A percentile compares a stretch with the other conserved stretches of the same genome.
These are phyloP conservation scores for Baeospora myosura DNA, from an alignment of 1,284 basidiomycete genomes.

Conservation along the genomic window DNA sequence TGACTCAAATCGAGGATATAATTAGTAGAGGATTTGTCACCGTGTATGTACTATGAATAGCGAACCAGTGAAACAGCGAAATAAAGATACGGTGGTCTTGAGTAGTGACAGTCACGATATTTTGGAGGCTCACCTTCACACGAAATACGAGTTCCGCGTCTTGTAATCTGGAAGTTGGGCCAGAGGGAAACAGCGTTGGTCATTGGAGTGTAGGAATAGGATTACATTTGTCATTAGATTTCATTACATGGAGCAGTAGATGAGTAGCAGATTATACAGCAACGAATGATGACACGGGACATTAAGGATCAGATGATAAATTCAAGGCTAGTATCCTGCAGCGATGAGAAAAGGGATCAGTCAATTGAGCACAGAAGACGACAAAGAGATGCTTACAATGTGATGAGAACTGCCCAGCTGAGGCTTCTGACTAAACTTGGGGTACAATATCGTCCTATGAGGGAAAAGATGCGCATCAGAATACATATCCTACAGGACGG, in stretches of 20 bases:
- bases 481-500: neutral
- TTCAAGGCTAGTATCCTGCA: slow-evolving; percentile 45
- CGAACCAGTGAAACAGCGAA: no score
- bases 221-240: neutral
- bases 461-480: slow-evolving; percentile 1
- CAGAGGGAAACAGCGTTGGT: slow-evolving; percentile 1
- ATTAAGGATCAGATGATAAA: slow-evolving; percentile 40
- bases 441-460: slow-evolving; percentile 43
- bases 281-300: neutral
- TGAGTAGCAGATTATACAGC: neutral
- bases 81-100: no score
- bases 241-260: neutral
- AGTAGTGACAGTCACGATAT: no score
- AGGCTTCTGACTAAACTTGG: slow-evolving; percentile 82
- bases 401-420: slow-evolving; percentile 66
- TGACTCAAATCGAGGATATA: no score
- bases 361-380: slow-evolving; percentile 7
- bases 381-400: slow-evolving; percentile 42
- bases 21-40: no score
- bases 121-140: no score
- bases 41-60: no score
- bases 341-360: slow-evolving; percentile 3
- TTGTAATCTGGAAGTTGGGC: neutral
- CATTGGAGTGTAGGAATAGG: neutral
- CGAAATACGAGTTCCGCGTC: neutral